These are phyloP conservation scores for Ophiostoma triangulosporum DNA, from an alignment of 2,329 filamentous ascomycete genomes.

Conservation along the genomic window DNA sequence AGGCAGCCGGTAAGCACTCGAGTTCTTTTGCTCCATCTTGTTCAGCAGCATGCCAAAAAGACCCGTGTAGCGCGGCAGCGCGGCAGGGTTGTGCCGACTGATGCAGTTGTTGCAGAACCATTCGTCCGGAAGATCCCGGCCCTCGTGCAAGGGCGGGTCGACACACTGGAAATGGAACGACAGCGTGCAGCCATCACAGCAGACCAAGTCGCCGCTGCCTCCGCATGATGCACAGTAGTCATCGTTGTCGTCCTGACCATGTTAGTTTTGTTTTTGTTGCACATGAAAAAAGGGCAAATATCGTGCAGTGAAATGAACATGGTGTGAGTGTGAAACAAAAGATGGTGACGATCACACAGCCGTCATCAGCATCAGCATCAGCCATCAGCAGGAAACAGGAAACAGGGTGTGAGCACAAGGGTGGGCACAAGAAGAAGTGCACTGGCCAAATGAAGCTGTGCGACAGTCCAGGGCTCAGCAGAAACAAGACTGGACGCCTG, in stretches of 20 bases:
- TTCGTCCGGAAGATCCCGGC: conserved; percentile 51
- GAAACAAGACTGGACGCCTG: conserved; percentile 1
- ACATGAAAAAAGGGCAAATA: too few relatives aligned
- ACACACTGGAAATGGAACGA: conserved; percentile 86
- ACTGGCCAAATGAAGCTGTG: not conserved
- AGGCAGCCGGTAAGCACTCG: conserved; percentile 61
- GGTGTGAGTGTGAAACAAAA: conserved; percentile 1
- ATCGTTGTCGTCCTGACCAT: conserved; percentile 58
- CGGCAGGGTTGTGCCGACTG: conserved; percentile 33
- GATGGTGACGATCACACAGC: conserved; percentile 5
- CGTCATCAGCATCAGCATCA: not conserved
- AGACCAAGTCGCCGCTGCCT: conserved; percentile 72
- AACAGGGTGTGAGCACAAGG: not conserved
- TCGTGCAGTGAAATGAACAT: too few relatives aligned
- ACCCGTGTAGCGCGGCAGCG: conserved; percentile 34
- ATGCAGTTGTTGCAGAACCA: conserved; percentile 76
- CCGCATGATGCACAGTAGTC: conserved; percentile 82
- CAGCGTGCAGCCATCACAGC: conserved; percentile 82
- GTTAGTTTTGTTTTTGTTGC: not conserved
- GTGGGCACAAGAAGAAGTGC: not conserved
- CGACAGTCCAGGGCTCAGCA: conserved; percentile 1
- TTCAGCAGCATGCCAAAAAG: conserved; percentile 51
- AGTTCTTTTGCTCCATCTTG: conserved; percentile 53
- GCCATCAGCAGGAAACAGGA: not conserved
- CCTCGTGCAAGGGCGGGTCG: conserved; percentile 60